A percentile compares a stretch with the other conserved stretches of the same genome.
Conservation (phyloP, 768 basidiomycete genomes). For the Serendipita sp. region DNA sequence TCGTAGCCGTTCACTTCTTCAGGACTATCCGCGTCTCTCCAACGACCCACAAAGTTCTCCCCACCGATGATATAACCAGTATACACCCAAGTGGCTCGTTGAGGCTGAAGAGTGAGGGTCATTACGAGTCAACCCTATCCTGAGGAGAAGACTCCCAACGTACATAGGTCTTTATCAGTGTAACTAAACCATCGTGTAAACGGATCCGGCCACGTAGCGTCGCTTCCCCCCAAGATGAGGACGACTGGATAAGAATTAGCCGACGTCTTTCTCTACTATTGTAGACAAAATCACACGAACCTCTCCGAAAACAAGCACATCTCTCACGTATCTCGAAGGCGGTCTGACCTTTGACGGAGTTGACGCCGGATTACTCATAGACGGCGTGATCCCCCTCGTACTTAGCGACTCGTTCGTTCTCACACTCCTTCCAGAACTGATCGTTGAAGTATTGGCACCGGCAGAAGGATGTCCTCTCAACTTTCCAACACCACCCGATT, state of each 20-base stretch:
- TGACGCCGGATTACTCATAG: not conserved
- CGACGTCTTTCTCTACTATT: not conserved
- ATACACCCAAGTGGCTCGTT: conserved; percentile 32
- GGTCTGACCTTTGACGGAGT: not conserved
- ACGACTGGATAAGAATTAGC: not conserved
- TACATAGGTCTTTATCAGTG: not conserved
- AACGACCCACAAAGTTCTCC: conserved; percentile 54
- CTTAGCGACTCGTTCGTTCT: not conserved
- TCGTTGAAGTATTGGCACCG: not conserved
- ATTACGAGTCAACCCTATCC: not conserved
- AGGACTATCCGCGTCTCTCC: conserved; percentile 34
- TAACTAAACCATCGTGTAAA: not conserved
- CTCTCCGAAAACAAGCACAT: not conserved
- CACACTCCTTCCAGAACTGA: not conserved
- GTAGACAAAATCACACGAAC: not conserved
- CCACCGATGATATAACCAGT: conserved; percentile 57
- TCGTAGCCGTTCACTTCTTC: conserved; percentile 39
- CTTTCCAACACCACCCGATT: not conserved
- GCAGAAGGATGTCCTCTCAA: not conserved
- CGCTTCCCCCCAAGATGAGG: not conserved
- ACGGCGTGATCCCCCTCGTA: not conserved
- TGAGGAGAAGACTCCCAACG: not conserved
- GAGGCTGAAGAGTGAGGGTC: not conserved
- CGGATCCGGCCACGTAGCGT: not conserved
- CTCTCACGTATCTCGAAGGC: not conserved